Evolutionary conservation across 805 yeast genomes (phyloP).

Genomic region (Blastobotrys parvus): DNA sequence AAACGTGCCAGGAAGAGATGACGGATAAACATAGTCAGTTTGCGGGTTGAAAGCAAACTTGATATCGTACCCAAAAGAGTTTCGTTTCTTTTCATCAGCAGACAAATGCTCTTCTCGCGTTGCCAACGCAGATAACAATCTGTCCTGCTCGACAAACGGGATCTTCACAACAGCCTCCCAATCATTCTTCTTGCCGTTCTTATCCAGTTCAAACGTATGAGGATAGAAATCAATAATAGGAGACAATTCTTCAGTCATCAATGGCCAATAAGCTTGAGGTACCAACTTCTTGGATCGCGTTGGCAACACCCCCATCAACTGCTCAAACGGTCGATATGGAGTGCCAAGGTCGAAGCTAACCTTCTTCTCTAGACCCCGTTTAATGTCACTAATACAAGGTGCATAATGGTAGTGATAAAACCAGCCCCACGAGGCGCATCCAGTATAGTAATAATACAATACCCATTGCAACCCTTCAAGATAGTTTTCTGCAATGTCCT

Average conservation of each 20-base stretch:
- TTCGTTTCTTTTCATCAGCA: constrained; percentile 66
- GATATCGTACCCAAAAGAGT: constrained; percentile 63
- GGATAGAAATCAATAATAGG: constrained; percentile 92
- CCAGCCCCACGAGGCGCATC: constrained; percentile 96
- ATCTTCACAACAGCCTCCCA: constrained; percentile 97
- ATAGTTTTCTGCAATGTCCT: constrained; percentile 67
- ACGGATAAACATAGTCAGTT: constrained; percentile 51
- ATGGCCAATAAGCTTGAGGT: constrained; percentile 65
- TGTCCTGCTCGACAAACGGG: constrained; percentile 79
- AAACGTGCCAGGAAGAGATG: constrained; percentile 73
- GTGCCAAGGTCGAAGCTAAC: constrained; percentile 57
- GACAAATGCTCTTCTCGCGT: constrained; percentile 55
- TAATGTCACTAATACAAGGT: constrained; percentile 86
- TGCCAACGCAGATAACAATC: constrained; percentile 63
- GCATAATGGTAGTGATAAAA: constrained; percentile 83
- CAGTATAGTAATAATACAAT: constrained; percentile 78
- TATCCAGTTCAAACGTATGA: constrained; percentile 72
- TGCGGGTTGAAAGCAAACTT: constrained; percentile 71
- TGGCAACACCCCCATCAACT: constrained; percentile 94
- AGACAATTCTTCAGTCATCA: constrained; percentile 80
- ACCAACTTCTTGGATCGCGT: constrained; percentile 77
- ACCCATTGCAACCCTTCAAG: constrained; percentile 98
- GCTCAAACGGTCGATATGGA: constrained; percentile 91
- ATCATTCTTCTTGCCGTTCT: constrained; percentile 89
- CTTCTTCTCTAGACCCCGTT: constrained; percentile 53